A percentile compares a stretch with the other conserved stretches of the same genome.
Evolutionary conservation across 352 stramenopile genomes (phyloP).

Genomic region (Phytophthora hybrid): DNA sequence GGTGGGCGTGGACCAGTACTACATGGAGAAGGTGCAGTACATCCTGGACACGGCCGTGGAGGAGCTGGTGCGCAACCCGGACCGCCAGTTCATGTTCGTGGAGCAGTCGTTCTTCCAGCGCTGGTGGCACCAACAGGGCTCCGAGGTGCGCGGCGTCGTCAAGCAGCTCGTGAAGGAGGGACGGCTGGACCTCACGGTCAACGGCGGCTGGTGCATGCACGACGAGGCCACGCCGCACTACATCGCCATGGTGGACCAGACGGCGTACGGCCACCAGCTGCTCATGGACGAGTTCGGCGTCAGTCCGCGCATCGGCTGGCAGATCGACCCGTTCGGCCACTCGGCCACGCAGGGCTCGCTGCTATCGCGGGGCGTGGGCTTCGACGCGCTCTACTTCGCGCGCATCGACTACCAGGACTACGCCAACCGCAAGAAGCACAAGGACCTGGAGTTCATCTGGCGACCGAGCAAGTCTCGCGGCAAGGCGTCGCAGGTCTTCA

Average conservation of each 20-base stretch:
- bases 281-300: slow-evolving; percentile 94
- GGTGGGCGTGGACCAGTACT: slow-evolving; percentile 98
- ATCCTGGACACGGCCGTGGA: slow-evolving; percentile 95
- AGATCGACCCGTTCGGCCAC: slow-evolving; percentile 98
- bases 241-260: slow-evolving; percentile 99
- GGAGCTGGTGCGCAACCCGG: slow-evolving; percentile 88
- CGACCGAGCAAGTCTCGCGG: slow-evolving; percentile 88
- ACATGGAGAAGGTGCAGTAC: slow-evolving; percentile 92
- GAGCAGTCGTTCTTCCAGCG: slow-evolving; percentile 97
- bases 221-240: slow-evolving; percentile 98
- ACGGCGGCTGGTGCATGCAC: slow-evolving; percentile 99
- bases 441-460: slow-evolving; percentile 97
- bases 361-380: slow-evolving; percentile 92
- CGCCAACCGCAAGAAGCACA: slow-evolving; percentile 82
- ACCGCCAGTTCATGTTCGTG: slow-evolving; percentile 96
- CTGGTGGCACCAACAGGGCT: slow-evolving; percentile 95
- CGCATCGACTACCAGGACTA: slow-evolving; percentile 99
- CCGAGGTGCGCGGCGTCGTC: slow-evolving; percentile 74
- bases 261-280: slow-evolving; percentile 96
- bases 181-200: slow-evolving; percentile 94
- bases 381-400: slow-evolving; percentile 97
- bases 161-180: slow-evolving; percentile 91
- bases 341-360: slow-evolving; percentile 93
- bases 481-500: slow-evolving; percentile 87
- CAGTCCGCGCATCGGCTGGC: slow-evolving; percentile 96